These are phyloP conservation scores for Boletus insuetus DNA, from an alignment of 768 basidiomycete species.

Conservation along the genomic window DNA sequence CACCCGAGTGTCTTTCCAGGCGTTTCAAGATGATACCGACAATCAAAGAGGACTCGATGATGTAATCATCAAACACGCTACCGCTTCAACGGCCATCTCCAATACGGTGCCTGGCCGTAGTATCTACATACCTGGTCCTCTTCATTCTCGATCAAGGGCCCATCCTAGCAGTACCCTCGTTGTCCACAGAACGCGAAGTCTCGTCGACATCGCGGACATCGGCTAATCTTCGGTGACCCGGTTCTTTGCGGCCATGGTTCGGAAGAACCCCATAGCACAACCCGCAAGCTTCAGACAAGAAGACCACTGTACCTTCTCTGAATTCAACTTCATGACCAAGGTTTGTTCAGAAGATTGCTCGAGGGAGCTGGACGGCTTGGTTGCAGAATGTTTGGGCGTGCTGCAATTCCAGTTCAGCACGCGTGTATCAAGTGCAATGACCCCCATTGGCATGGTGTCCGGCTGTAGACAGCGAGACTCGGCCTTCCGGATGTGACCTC, in stretches of 20 bases:
- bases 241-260: constrained; percentile 95
- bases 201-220: constrained; percentile 82
- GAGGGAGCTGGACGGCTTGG: no score
- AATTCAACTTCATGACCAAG: neutral
- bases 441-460: neutral
- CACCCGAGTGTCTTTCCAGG: neutral
- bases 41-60: no score
- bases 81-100: no score
- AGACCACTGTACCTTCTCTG: constrained; percentile 73
- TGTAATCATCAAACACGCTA: constrained; percentile 19
- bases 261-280: constrained; percentile 75
- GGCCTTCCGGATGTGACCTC: no score
- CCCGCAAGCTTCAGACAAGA: constrained; percentile 85
- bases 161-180: constrained; percentile 26
- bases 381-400: no score
- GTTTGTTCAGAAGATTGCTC: neutral
- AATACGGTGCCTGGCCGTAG: no score
- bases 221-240: constrained; percentile 89
- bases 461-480: no score
- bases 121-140: constrained; percentile 47
- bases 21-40: no score
- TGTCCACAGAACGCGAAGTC: constrained; percentile 73
- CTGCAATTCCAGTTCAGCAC: no score
- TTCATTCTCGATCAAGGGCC: constrained; percentile 20
- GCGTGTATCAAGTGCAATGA: no score